A percentile compares a stretch with the other conserved stretches of the same genome.
Conservation (phyloP, 169 alveolate genomes). For the Miamiensis avidus region DNA sequence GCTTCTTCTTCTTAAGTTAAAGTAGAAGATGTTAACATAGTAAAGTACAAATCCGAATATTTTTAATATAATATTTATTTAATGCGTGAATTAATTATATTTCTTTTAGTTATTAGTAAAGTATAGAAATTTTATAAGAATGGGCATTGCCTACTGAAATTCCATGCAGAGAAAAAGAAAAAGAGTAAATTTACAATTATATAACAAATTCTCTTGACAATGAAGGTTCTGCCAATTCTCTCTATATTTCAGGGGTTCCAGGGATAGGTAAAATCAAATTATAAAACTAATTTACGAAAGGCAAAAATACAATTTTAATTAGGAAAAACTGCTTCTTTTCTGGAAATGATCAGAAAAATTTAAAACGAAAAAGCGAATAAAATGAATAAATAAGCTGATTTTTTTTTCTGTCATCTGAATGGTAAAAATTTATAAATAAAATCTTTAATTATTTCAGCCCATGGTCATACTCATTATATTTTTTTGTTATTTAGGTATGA, state of each 20-base stretch:
- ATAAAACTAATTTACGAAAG: no score
- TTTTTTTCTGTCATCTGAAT: slow-evolving; percentile 28
- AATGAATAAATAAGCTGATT: slow-evolving; percentile 19
- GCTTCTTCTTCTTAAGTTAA: no score
- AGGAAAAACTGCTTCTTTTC: slow-evolving; percentile 64
- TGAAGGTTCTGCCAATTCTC: slow-evolving; percentile 25
- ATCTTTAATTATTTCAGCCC: neutral
- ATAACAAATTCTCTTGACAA: slow-evolving; percentile 24
- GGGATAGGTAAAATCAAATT: no score
- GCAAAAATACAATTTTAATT: no score
- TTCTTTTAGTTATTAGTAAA: neutral
- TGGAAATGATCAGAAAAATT: slow-evolving; percentile 46
- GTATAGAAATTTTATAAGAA: slow-evolving; percentile 22
- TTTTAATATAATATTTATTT: no score
- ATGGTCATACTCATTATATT: neutral
- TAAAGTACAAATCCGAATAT: neutral
- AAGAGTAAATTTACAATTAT: slow-evolving; percentile 24
- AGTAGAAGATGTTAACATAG: neutral
- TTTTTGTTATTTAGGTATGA: slow-evolving; percentile 11
- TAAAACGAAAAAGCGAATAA: slow-evolving; percentile 37
- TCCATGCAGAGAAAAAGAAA: slow-evolving; percentile 46
- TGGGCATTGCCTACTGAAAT: slow-evolving; percentile 35
- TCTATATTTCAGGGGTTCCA: slow-evolving; percentile 66
- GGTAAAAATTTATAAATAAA: neutral
- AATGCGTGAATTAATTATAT: no score